Evolutionary conservation across 164 flowering plant genomes (phyloP).

Genomic region (Stephania yunnanensis): DNA sequence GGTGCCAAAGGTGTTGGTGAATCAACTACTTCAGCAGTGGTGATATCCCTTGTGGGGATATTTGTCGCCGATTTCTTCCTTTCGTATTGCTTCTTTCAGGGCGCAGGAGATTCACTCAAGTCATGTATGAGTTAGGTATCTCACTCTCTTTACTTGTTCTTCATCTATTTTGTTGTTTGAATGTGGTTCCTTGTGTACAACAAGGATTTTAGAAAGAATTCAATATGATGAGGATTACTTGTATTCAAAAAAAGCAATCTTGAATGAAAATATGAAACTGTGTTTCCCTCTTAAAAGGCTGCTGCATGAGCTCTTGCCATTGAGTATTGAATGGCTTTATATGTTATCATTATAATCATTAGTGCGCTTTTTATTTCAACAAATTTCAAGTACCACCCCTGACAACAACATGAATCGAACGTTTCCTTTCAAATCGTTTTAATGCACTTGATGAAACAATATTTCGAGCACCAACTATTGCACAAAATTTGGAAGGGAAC

Average conservation of each 20-base stretch:
- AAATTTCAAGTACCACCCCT: no score
- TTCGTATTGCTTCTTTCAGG: conserved; percentile 79
- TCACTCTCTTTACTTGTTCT: background rate
- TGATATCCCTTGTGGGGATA: conserved; percentile 83
- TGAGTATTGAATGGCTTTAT: no score
- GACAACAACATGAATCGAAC: no score
- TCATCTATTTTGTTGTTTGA: conserved; percentile 6
- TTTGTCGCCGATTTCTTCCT: conserved; percentile 86
- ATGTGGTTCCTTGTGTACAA: background rate
- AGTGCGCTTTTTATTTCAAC: no score
- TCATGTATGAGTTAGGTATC: conserved; percentile 25
- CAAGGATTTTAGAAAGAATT: background rate
- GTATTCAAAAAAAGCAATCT: background rate
- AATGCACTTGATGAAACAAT: no score
- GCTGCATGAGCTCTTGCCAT: no score
- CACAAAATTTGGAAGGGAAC: no score
- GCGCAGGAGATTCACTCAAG: conserved; percentile 85
- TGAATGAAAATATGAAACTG: background rate
- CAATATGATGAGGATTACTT: background rate
- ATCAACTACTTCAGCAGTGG: conserved; percentile 90
- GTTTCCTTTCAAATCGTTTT: no score
- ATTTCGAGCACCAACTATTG: no score
- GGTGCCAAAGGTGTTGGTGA: conserved; percentile 98
- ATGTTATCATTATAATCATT: no score
- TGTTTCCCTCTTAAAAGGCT: background rate